Evolutionary conservation across 495 filamentous ascomycete species (phyloP).

Genomic region (Penicillium subrubescens): DNA sequence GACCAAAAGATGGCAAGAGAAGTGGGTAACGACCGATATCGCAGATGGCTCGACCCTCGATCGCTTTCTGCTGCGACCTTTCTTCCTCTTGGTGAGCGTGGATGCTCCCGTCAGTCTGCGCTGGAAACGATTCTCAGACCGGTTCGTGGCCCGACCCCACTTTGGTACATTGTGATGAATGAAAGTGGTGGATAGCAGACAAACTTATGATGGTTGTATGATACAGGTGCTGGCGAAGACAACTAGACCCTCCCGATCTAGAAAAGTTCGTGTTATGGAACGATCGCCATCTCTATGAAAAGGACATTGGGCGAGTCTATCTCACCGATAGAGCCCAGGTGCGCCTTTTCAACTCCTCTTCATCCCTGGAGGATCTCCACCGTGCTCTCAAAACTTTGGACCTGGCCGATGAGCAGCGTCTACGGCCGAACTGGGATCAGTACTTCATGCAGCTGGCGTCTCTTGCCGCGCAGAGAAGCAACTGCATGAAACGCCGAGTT

Average conservation of each 20-base stretch:
- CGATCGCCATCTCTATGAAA: slow-evolving; percentile 76
- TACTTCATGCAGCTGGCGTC: slow-evolving; percentile 98
- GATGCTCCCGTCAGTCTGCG: slow-evolving; percentile 84
- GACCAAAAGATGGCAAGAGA: slow-evolving; percentile 78
- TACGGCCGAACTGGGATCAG: slow-evolving; percentile 93
- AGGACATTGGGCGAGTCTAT: slow-evolving; percentile 62
- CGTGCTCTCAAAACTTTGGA: slow-evolving; percentile 67
- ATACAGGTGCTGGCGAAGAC: slow-evolving; percentile 45
- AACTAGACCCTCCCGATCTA: slow-evolving; percentile 56
- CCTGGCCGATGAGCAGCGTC: slow-evolving; percentile 72
- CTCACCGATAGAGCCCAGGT: slow-evolving; percentile 79
- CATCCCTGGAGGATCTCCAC: slow-evolving; percentile 68
- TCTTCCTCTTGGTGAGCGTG: slow-evolving; percentile 89
- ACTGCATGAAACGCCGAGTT: slow-evolving; percentile 97
- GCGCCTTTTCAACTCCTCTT: slow-evolving; percentile 81
- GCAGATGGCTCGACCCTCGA: slow-evolving; percentile 69
- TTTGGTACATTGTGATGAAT: not conserved
- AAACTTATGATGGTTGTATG: slow-evolving; percentile 3
- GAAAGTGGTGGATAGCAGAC: not conserved
- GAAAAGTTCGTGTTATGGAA: slow-evolving; percentile 77
- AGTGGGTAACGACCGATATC: slow-evolving; percentile 84
- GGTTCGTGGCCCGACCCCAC: slow-evolving; percentile 36
- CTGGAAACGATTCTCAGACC: slow-evolving; percentile 70
- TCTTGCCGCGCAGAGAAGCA: slow-evolving; percentile 85
- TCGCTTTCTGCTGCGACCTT: slow-evolving; percentile 73